A percentile compares a stretch with the other conserved stretches of the same genome.
Conservation (phyloP, 805 yeast species). For the Candida tallmaniae region DNA sequence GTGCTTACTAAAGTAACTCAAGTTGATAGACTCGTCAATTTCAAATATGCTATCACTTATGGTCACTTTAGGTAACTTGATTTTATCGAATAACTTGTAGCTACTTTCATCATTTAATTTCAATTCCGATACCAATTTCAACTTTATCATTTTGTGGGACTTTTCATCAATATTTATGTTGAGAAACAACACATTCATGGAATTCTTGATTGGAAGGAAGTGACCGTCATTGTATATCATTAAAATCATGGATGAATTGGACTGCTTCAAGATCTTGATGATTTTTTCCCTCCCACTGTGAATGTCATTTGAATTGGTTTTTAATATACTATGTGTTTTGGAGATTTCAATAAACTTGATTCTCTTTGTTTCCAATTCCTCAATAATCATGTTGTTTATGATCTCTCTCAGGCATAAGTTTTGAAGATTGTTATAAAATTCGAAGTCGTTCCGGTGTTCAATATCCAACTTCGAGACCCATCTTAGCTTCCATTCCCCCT, state of each 20-base stretch:
- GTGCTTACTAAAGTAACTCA: constrained; percentile 15
- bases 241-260: constrained; percentile 1
- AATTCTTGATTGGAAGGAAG: constrained; percentile 29
- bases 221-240: constrained; percentile 12
- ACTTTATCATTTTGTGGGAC: constrained; percentile 11
- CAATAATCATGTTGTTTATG: constrained; percentile 48
- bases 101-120: constrained; percentile 11
- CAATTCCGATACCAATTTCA: constrained; percentile 18
- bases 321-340: constrained; percentile 9
- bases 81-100: constrained; percentile 19
- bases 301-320: constrained; percentile 11
- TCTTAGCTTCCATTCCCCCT: constrained; percentile 53
- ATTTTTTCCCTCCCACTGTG: constrained; percentile 9
- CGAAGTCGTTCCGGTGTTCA: constrained; percentile 17
- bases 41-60: constrained; percentile 21
- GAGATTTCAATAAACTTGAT: constrained; percentile 31
- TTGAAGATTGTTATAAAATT: constrained; percentile 36
- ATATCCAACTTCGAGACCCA: constrained; percentile 30
- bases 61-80: constrained; percentile 16
- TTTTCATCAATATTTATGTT: constrained; percentile 21
- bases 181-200: constrained; percentile 30
- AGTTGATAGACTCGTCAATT: constrained; percentile 23
- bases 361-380: constrained; percentile 40
- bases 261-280: background rate
- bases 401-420: constrained; percentile 44